phyloP scores from a whole-genome alignment of 2,329 filamentous ascomycete genomes.

The Akanthomyces lecanii region DNA sequence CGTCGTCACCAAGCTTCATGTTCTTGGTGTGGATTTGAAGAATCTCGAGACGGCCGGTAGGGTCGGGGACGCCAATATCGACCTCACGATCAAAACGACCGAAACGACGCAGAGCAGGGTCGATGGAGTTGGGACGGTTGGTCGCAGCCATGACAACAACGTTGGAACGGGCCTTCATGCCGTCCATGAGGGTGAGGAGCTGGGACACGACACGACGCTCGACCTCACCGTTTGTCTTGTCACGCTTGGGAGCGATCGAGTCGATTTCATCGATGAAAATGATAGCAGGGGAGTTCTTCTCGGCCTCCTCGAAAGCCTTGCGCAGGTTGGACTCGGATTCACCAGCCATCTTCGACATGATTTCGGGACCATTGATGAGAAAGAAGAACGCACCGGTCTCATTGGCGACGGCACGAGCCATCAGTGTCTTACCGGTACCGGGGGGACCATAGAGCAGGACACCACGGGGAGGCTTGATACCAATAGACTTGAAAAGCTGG shows the following conservation, averaged over 20 bases:
- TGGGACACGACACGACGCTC: slow-evolving; percentile 98
- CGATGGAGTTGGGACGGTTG: slow-evolving; percentile 97
- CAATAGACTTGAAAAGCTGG: slow-evolving; percentile 99
- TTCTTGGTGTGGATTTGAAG: slow-evolving; percentile 99
- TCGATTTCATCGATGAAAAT: slow-evolving; percentile 99
- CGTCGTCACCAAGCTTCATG: slow-evolving; percentile 98
- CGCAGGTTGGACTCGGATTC: slow-evolving; percentile 97
- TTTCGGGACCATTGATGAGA: slow-evolving; percentile 97
- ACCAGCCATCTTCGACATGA: slow-evolving; percentile 99
- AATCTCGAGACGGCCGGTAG: slow-evolving; percentile 96
- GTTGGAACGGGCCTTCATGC: slow-evolving; percentile 99
- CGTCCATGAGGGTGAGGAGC: slow-evolving; percentile 96
- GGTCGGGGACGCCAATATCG: slow-evolving; percentile 96
- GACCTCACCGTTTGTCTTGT: slow-evolving; percentile 98
- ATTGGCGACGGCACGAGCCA: slow-evolving; percentile 98
- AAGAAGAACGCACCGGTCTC: slow-evolving; percentile 99
- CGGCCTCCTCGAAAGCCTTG: slow-evolving; percentile 98
- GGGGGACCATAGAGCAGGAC: slow-evolving; percentile 95
- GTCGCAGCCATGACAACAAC: slow-evolving; percentile 99
- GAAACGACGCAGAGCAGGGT: slow-evolving; percentile 94
- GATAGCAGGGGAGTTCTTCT: slow-evolving; percentile 98
- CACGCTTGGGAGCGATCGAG: slow-evolving; percentile 98
- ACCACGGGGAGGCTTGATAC: slow-evolving; percentile 98
- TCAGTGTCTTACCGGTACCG: slow-evolving; percentile 98
- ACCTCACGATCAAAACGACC: slow-evolving; percentile 99